phyloP scores from a whole-genome alignment of 805 yeast genomes.

The Kuraishia floccosa region DNA sequence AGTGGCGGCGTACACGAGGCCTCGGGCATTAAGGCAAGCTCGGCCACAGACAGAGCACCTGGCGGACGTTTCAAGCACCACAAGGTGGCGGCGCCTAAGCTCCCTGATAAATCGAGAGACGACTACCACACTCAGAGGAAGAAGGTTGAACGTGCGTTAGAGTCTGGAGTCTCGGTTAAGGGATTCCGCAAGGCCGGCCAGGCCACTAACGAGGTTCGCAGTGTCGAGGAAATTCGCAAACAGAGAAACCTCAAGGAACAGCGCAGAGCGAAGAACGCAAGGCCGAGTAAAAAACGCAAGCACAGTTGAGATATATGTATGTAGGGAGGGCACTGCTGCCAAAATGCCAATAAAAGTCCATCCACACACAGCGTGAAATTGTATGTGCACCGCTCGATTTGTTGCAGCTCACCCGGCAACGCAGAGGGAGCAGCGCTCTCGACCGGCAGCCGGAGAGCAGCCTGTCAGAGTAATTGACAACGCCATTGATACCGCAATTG shows the following conservation, averaged over 20 bases:
- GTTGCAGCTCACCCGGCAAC: too few relatives aligned
- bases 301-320: background rate
- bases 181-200: constrained; percentile 43
- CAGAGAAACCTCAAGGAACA: constrained; percentile 59
- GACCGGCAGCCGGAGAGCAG: too few relatives aligned
- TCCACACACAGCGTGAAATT: too few relatives aligned
- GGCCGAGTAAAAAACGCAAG: constrained; percentile 45
- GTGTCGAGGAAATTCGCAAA: constrained; percentile 72
- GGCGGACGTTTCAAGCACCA: constrained; percentile 62
- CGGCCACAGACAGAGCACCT: constrained; percentile 12
- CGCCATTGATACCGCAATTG: too few relatives aligned
- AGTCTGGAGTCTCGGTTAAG: constrained; percentile 60
- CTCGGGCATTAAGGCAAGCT: constrained; percentile 17
- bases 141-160: constrained; percentile 72
- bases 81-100: constrained; percentile 66
- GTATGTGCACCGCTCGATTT: too few relatives aligned
- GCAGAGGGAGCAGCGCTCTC: too few relatives aligned
- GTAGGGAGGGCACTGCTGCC: too few relatives aligned
- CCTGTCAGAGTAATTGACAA: too few relatives aligned
- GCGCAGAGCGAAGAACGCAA: constrained; percentile 73
- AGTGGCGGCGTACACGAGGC: constrained; percentile 29
- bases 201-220: constrained; percentile 44
- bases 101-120: constrained; percentile 87
- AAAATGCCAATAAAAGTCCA: too few relatives aligned
- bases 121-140: constrained; percentile 75